Percentiles rank a stretch among this genome's conserved stretches.
phyloP scores from a whole-genome alignment of 768 basidiomycete species.

The Tulasnella sp. region DNA sequence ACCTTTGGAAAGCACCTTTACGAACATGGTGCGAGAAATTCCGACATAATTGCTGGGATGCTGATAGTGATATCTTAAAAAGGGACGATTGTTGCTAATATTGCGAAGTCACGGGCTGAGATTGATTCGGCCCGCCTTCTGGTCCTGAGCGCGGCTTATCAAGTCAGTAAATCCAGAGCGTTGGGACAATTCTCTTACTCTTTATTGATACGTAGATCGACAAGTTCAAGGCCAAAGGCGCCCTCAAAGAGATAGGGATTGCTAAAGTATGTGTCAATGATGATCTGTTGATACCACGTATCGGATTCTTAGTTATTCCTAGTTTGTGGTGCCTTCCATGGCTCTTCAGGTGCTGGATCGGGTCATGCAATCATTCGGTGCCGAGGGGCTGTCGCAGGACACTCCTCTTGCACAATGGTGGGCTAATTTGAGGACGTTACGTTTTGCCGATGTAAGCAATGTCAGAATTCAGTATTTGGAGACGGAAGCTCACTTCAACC shows the following conservation, averaged over 20 bases:
- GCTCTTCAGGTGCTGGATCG: constrained; percentile 80
- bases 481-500: background rate
- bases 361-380: constrained; percentile 91
- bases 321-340: constrained; percentile 93
- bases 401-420: constrained; percentile 64
- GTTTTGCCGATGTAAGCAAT: constrained; percentile 64
- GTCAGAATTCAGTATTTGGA: background rate
- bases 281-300: background rate
- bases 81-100: constrained; percentile 83
- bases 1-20: constrained; percentile 89
- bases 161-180: constrained; percentile 31
- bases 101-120: constrained; percentile 85
- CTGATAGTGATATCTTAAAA: background rate
- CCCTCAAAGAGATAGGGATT: constrained; percentile 93
- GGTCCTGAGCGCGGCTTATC: constrained; percentile 82
- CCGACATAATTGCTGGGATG: background rate
- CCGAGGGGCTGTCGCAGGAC: constrained; percentile 92
- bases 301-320: background rate
- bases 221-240: constrained; percentile 80
- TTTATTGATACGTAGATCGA: constrained; percentile 49
- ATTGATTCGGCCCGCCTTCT: constrained; percentile 80
- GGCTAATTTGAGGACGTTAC: constrained; percentile 72
- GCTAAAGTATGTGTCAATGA: constrained; percentile 56
- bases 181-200: background rate
- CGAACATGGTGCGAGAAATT: constrained; percentile 57